A percentile compares a stretch with the other conserved stretches of the same genome.
phyloP scores from a whole-genome alignment of 2,329 filamentous ascomycete species.

The Hypoxylon sp. region DNA sequence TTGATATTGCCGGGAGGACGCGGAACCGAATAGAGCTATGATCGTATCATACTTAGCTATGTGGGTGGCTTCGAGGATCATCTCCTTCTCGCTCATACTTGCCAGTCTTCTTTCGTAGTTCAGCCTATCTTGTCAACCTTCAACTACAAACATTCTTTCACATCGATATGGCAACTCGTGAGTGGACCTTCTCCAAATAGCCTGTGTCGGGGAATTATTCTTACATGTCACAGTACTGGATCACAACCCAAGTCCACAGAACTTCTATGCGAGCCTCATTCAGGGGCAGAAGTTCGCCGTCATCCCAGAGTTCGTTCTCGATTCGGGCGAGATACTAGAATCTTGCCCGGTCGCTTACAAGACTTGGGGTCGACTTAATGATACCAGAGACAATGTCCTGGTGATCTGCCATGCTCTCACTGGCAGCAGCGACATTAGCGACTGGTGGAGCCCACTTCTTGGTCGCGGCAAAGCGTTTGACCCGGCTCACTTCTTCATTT shows the following conservation, averaged over 20 bases:
- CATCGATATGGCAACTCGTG: constrained; percentile 43
- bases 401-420: constrained; percentile 64
- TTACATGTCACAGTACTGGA: constrained; percentile 44
- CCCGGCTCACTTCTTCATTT: constrained; percentile 65
- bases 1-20: constrained; percentile 34
- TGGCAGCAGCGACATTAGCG: constrained; percentile 68
- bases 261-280: constrained; percentile 50
- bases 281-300: constrained; percentile 50
- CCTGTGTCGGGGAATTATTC: constrained; percentile 11
- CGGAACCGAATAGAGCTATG: constrained; percentile 27
- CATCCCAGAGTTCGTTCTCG: constrained; percentile 50
- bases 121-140: constrained; percentile 18
- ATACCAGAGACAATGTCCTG: constrained; percentile 60
- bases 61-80: constrained; percentile 29
- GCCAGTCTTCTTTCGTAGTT: constrained; percentile 29
- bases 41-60: constrained; percentile 32
- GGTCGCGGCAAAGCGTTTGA: constrained; percentile 68
- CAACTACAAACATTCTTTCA: constrained; percentile 24
- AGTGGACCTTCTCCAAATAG: constrained; percentile 28
- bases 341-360: constrained; percentile 54
- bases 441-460: constrained; percentile 71
- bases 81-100: constrained; percentile 23
- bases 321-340: constrained; percentile 50
- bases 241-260: constrained; percentile 43
- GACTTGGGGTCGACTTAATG: constrained; percentile 53